Evolutionary conservation across 1,139 yeast species (phyloP), one percentile per base, ranked within the genome.

Genomic region (Sugiyamaella pinicola): DNA sequence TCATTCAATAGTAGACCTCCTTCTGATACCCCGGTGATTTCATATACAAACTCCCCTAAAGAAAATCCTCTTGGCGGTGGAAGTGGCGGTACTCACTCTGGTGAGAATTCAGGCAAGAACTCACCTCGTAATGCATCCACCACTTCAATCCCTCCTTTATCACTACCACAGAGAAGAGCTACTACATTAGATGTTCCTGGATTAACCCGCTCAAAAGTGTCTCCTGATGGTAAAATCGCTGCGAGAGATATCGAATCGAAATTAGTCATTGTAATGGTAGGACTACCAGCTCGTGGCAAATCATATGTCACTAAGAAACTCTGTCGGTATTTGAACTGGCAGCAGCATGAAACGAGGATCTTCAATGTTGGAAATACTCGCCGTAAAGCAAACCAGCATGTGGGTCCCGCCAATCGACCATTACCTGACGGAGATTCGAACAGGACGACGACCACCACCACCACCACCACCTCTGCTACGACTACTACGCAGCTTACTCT

Each of bases 351-450:
- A 62, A 85, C 96, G 58, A 77, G 87, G 56, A 95, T 91, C 8
- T 91, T 91, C 74, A 91, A 91, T 66, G 98, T 91, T 31, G 98
- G 98, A 2, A 87, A 91, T 64, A 91, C 98, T 1, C 79, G 98
- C 64, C 78, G 98, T 64, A 80, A 82, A 64, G 84, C 87, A 45
- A 69, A 74, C 24, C 75, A 79, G 52, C 74, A 78, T 47, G 77
- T 80, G 8, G 95, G 95, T 0, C 95, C 95, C 0, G 87, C 87
- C 34, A 75, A 74, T 35, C 76, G 77, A 12, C 95, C 95, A 1
- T 71, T 87, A 49, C 88, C 93, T 0, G 95, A 85, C 63, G 74
- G 50, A 2, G 47, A 48, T 5, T 45, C 43, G 10, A 18, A 73
- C 31, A 21, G n/a, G n/a, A n/a, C n/a, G n/a, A n/a, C n/a, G n/a